Conservation (phyloP, 257 asterid species). For the Solanum sitiens region DNA sequence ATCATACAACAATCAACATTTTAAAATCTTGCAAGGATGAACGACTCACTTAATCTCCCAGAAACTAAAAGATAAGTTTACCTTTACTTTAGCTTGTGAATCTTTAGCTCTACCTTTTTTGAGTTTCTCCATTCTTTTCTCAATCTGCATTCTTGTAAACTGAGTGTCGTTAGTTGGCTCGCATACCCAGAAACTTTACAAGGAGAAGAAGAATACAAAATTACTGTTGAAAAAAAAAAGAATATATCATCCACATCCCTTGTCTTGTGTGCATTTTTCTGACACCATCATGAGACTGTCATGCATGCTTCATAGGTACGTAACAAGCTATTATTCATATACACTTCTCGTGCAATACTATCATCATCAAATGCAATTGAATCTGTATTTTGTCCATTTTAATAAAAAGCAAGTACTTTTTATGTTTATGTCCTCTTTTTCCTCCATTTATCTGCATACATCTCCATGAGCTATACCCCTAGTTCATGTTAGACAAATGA, state of each 20-base stretch:
- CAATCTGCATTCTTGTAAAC: slow-evolving; percentile 80
- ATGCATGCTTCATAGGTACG: not conserved
- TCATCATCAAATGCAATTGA: not conserved
- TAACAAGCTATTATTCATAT: not conserved
- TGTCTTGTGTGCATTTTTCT: not conserved
- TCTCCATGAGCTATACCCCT: not conserved
- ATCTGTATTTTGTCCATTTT: not conserved
- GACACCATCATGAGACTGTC: not conserved
- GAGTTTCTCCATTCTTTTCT: slow-evolving; percentile 90
- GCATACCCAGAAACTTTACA: not conserved
- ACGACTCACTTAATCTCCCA: not conserved
- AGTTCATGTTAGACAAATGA: not conserved
- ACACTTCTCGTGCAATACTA: not conserved
- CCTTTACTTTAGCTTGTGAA: slow-evolving; percentile 82
- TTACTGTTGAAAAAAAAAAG: not conserved
- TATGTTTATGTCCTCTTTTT: not conserved
- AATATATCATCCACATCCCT: not conserved
- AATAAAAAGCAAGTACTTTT: not conserved
- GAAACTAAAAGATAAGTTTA: slow-evolving; percentile 2
- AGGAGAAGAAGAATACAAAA: not conserved
- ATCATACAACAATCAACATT: not conserved
- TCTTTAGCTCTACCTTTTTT: slow-evolving; percentile 80
- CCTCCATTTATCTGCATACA: not conserved
- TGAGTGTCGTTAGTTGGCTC: slow-evolving; percentile 22
- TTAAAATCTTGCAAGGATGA: not conserved